A percentile compares a stretch with the other conserved stretches of the same genome.
phyloP scores from a whole-genome alignment of 176 grass and related monocot genomes.

The Oryza glumipatula region DNA sequence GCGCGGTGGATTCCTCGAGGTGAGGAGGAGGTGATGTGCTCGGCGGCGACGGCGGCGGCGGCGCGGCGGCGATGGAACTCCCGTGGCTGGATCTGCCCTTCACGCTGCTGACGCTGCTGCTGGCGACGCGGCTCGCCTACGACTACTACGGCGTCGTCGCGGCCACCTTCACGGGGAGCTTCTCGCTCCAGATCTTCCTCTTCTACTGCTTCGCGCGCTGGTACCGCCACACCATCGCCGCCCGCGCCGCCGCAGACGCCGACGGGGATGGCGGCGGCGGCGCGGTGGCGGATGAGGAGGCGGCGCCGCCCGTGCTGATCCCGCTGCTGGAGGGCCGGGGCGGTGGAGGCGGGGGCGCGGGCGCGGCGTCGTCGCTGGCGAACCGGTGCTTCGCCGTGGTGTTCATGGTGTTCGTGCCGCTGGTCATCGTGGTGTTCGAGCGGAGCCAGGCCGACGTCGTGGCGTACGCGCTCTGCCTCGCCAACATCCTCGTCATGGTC shows the following conservation, averaged over 20 bases:
- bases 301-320: constrained; percentile 43
- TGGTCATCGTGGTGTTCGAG: constrained; percentile 67
- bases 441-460: constrained; percentile 60
- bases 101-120: constrained; percentile 57
- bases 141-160: constrained; percentile 53
- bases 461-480: constrained; percentile 60
- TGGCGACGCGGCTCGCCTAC: constrained; percentile 54
- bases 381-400: constrained; percentile 54
- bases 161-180: constrained; percentile 53
- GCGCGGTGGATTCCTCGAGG: constrained; percentile 16
- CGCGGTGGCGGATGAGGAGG: not conserved
- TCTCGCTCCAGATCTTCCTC: constrained; percentile 65
- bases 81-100: constrained; percentile 60
- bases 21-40: constrained; percentile 26
- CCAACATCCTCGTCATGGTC: constrained; percentile 64
- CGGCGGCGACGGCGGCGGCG: not conserved
- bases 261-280: not conserved
- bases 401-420: constrained; percentile 60
- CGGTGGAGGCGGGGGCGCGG: not conserved
- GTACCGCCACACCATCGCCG: constrained; percentile 38
- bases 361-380: constrained; percentile 12
- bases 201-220: constrained; percentile 66
- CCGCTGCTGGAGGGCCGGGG: constrained; percentile 20
- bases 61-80: constrained; percentile 44
- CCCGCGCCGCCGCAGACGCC: not conserved